Base-by-base conservation (phyloP, 495 filamentous ascomycete species). In the Neurospora sp. region DNA sequence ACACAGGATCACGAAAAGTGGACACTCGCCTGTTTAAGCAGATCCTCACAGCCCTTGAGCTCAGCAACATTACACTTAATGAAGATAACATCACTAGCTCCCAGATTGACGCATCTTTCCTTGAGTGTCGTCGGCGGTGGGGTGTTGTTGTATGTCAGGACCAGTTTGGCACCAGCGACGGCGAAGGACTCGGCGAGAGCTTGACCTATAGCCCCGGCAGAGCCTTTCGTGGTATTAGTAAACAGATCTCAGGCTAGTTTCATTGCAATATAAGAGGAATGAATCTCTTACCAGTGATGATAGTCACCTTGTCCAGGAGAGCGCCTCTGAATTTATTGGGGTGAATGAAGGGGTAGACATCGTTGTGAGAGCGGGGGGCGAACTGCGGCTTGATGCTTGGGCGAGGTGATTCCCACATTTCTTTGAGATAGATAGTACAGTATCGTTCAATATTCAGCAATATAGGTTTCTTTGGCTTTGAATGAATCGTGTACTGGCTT, bases 81-180 rank as follows among this genome's bases (percentile, higher is more conserved):
- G 37, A 77, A 80, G 35, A 69, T 69, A 16, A 80, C 78, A 11
- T 22, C 71, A n/a, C 48, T 46, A 2, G 80, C 79, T 6, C 77
- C 78, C 1, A 80, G 71, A 22, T 40, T 20, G n/a, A 74, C 1
- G 39, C 77, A 79, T 5, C 70, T 65, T 4, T 78, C 76, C 68
- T 71, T 48, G 35, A 81, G 70, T 59, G 48, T 61, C 2, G 73
- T 35, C 7, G 77, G 71, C 12, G 80, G 80, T 16, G 75, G 73
- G 27, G 80, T 81, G 39, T 71, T 72, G 79, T 81, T 80, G 72
- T 80, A 81, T 5, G 78, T 80, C 42, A 81, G 72, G 5, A 78
- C 74, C 68, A 81, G 74, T 44, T 76, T 77, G 4, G 77, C 74
- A 14, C 80, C 79, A 0, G 78, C 78, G n/a, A 80, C 78, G 39